Base-by-base conservation (phyloP, 805 yeast genomes). In the Pichia paraexigua region DNA sequence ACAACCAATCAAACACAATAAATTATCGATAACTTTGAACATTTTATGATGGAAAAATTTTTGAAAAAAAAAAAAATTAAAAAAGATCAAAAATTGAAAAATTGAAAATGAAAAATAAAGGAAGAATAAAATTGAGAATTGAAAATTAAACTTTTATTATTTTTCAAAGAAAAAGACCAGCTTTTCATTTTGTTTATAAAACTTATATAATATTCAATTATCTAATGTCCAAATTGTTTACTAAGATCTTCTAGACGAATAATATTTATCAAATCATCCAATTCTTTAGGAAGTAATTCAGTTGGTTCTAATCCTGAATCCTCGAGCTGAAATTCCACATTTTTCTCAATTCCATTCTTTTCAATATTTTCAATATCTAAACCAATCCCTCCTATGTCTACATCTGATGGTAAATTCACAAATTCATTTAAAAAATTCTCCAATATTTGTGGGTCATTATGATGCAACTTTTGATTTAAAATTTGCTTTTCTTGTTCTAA, bases 401-500 rank as follows among this genome's bases (percentile, higher is more conserved):
- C 39, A 35, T 35, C 39, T 17, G 39, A 35, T n/a, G 39, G 39
- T 35, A 35, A 35, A 35, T 35, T n/a, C 39, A 35, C 20, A 35
- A 35, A 35, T 35, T 35, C 39, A 35, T 35, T 6, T 10, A 35
- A 5, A 17, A 45, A 12, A 24, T 46, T 35, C 13, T 47, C 32
- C 18, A 41, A 20, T 4, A 48, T 28, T 24, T 41, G 45, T 20
- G 51, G 47, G 27, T 42, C 44, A n/a, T 39, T 27, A 24, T 30
- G 43, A 20, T 41, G 51, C 13, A 43, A 21, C 22, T 50, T 48
- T 27, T 47, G 49, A 12, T 40, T 27, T 13, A 50, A 32, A 17
- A 43, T 43, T 18, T 53, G 52, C 18, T 37, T 48, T n/a, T 53
- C 45, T 39, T 47, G 49, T 12, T 27, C 24, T 15, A 44, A 11